Base-by-base conservation (phyloP, 495 filamentous ascomycete genomes). In the Xylaria acuta region DNA sequence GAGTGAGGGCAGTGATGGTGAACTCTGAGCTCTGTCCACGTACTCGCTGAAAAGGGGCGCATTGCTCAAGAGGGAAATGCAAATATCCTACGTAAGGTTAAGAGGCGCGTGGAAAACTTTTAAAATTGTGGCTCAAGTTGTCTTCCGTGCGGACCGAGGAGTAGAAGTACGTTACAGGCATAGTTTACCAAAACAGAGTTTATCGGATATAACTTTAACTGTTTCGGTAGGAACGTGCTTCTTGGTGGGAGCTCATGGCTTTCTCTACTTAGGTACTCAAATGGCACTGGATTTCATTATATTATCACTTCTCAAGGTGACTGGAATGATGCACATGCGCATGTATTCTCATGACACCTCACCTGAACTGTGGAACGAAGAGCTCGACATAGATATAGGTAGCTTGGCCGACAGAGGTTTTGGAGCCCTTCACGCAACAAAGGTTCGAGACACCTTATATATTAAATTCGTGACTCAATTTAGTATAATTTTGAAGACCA, bases 11-110 rank as follows among this genome's bases (percentile, higher is more conserved):
- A 45, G 8, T 3, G 64, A 70, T 8, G 69, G 72, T 14, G 76
- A 80, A 59, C 68, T 78, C 9, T 80, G 47, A 75, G 56, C 36
- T 54, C 18, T 25, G 6, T 12, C 12, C 27, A 30, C 25, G 22
- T 36, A 22, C 9, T 9, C 34, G 32, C 47, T 12, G 40, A 18
- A 27, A 59, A 59, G 16, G 3, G 54, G 54, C 30, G 54, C 14
- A 32, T 38, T 22, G 11, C 32, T 11, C 18, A 51, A n/a, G 34
- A 38, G 53, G 11, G 3, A 8, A 11, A 14, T n/a, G 20, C 11
- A 12, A 25, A 53, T 27, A 53, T 27, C 2, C 22, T 27, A 53
- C 22, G 3, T 2, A 53, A 53, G 22, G 22, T 5, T 27, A 25
- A 12, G 22, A 2, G 2, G 22, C 8, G 18, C 16, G 49, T 53